Percentiles rank a stretch among this genome's conserved stretches.
These are phyloP conservation scores for Arabis hirsuta DNA, from an alignment of 345 rosid species.

Conservation along the genomic window DNA sequence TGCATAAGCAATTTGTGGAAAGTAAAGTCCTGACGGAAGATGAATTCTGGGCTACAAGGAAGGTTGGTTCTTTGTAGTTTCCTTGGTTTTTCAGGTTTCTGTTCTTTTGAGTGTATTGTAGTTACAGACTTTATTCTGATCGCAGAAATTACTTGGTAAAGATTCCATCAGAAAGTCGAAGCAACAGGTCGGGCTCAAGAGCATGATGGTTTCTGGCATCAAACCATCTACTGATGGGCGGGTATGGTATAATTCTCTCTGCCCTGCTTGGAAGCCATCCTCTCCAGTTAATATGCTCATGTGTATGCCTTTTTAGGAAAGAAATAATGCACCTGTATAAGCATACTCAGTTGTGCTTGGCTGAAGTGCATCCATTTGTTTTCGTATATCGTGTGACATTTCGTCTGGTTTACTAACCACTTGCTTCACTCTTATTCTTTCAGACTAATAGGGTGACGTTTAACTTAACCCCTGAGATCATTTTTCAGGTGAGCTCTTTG, in stretches of 20 bases:
- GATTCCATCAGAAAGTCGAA: slow-evolving; percentile 69
- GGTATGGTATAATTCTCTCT: slow-evolving; percentile 53
- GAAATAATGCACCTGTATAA: neutral
- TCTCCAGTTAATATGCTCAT: neutral
- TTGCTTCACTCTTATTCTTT: slow-evolving; percentile 23
- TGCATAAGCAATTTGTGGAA: slow-evolving; percentile 42
- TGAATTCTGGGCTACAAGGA: slow-evolving; percentile 97
- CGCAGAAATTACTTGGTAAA: slow-evolving; percentile 76
- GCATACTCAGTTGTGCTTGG: slow-evolving; percentile 22
- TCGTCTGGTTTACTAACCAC: slow-evolving; percentile 13
- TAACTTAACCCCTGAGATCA: slow-evolving; percentile 83
- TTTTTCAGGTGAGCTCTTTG: slow-evolving; percentile 68
- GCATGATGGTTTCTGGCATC: slow-evolving; percentile 80
- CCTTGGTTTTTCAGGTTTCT: slow-evolving; percentile 19
- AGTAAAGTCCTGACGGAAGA: slow-evolving; percentile 43
- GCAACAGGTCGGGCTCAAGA: slow-evolving; percentile 84
- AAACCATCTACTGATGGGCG: slow-evolving; percentile 85
- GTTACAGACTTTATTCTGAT: slow-evolving; percentile 30
- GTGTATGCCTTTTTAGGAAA: slow-evolving; percentile 12
- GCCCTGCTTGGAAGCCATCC: slow-evolving; percentile 9
- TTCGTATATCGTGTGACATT: slow-evolving; percentile 2
- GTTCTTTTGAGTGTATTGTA: slow-evolving; percentile 21
- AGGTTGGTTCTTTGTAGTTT: slow-evolving; percentile 52
- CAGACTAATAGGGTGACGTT: slow-evolving; percentile 96
- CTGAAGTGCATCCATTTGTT: slow-evolving; percentile 5